Conservation (phyloP, 345 rosid genomes). For the Gossypium ekmanianum region DNA sequence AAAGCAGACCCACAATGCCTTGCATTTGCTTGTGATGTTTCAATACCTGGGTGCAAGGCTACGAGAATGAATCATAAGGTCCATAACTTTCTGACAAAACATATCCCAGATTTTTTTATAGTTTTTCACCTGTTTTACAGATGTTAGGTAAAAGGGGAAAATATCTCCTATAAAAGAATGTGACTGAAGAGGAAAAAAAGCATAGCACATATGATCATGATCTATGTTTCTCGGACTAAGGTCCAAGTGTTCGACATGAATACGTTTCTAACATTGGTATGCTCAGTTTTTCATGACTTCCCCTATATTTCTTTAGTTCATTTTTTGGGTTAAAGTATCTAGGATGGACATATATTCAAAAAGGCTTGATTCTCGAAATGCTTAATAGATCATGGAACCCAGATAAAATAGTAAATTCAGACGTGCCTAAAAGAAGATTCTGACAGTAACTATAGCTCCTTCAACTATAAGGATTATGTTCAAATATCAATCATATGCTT, state of each 20-base stretch:
- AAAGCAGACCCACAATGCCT: background rate
- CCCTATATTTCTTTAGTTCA: too few relatives aligned
- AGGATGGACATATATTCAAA: too few relatives aligned
- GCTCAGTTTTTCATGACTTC: too few relatives aligned
- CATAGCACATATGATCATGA: background rate
- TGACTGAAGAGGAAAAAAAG: background rate
- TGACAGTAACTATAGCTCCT: background rate
- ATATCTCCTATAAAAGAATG: background rate
- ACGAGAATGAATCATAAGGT: conserved; percentile 27
- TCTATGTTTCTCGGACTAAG: too few relatives aligned
- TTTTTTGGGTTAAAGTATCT: too few relatives aligned
- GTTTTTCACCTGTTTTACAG: conserved; percentile 30
- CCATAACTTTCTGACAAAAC: conserved; percentile 30
- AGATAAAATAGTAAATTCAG: background rate
- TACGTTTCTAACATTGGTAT: too few relatives aligned
- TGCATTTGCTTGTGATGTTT: background rate
- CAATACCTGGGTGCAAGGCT: conserved; percentile 26
- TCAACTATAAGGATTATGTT: background rate
- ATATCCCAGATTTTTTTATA: conserved; percentile 30
- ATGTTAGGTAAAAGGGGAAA: background rate
- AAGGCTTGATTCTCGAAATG: too few relatives aligned
- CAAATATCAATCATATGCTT: too few relatives aligned
- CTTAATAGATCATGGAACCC: too few relatives aligned
- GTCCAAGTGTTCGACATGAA: too few relatives aligned
- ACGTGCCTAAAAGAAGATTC: background rate